Percentiles rank a stretch among this genome's conserved stretches.
phyloP scores from a whole-genome alignment of 495 filamentous ascomycete genomes.

The Aspergillus saccharolyticus region DNA sequence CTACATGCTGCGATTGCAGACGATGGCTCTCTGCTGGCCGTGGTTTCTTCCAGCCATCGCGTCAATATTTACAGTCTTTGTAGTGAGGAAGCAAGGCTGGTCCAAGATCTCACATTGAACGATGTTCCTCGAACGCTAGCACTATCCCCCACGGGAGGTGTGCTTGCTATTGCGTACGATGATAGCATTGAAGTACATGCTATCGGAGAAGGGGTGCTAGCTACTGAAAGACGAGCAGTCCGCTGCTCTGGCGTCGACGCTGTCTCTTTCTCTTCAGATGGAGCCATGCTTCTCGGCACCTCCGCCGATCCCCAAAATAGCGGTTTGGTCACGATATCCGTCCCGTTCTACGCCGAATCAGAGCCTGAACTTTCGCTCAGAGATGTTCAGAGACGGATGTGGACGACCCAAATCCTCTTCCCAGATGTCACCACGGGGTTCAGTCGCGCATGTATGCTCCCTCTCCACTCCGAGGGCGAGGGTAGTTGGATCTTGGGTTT shows the following conservation, averaged over 20 bases:
- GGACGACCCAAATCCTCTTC: conserved; percentile 86
- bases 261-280: conserved; percentile 77
- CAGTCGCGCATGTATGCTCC: conserved; percentile 69
- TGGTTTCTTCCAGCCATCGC: conserved; percentile 73
- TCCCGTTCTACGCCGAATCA: conserved; percentile 64
- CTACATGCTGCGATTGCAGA: conserved; percentile 74
- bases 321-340: conserved; percentile 72
- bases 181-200: conserved; percentile 84
- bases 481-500: conserved; percentile 76
- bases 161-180: conserved; percentile 81
- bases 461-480: conserved; percentile 64
- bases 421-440: conserved; percentile 71
- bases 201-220: conserved; percentile 54
- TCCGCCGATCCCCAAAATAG: conserved; percentile 57
- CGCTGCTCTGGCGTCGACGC: conserved; percentile 77
- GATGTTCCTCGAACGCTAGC: conserved; percentile 71
- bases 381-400: conserved; percentile 69
- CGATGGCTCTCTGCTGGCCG: conserved; percentile 70
- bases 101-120: conserved; percentile 67
- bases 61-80: conserved; percentile 75
- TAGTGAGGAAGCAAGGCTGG: conserved; percentile 55
- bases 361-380: conserved; percentile 44
- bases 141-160: conserved; percentile 72
- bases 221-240: conserved; percentile 69
- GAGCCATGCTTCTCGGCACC: conserved; percentile 78